These are phyloP conservation scores for Ustilago cynodontis DNA, from an alignment of 1,284 basidiomycete species.

Conservation along the genomic window DNA sequence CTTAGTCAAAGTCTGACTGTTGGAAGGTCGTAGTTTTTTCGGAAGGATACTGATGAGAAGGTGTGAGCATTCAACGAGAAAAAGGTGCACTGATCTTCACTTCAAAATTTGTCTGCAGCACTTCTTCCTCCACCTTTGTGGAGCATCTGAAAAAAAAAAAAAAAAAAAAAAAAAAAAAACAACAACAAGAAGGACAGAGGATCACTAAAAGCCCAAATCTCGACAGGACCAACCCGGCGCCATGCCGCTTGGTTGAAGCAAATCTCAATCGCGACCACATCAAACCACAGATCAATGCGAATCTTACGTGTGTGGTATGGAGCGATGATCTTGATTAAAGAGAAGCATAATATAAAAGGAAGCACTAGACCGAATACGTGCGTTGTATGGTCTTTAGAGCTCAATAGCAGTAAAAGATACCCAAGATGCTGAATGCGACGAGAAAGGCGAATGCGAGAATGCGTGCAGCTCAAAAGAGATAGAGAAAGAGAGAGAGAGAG, in stretches of 20 bases:
- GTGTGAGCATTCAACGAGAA: not conserved
- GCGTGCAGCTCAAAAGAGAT: not conserved
- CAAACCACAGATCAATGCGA: too few relatives aligned
- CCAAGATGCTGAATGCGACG: constrained; percentile 10
- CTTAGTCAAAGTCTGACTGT: not conserved
- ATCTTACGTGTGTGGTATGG: not conserved
- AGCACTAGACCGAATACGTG: constrained; percentile 4
- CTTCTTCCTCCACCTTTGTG: constrained; percentile 5
- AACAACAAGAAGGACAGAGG: not conserved
- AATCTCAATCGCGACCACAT: not conserved
- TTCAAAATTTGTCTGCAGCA: constrained; percentile 14
- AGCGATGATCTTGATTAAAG: constrained; percentile 11
- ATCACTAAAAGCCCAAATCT: not conserved
- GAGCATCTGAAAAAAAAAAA: constrained; percentile 4
- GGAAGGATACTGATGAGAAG: not conserved
- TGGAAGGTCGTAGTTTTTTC: not conserved
- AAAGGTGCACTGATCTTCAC: constrained; percentile 1
- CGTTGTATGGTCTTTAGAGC: not conserved
- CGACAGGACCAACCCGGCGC: not conserved
- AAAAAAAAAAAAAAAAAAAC: not conserved
- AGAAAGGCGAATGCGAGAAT: constrained; percentile 6
- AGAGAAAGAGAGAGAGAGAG: not conserved
- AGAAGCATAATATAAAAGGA: constrained; percentile 12
- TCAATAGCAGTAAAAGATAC: constrained; percentile 3
- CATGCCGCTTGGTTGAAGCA: not conserved